Evolutionary conservation across 331 rosid species (phyloP).

Genomic region (Malus hybrid): DNA sequence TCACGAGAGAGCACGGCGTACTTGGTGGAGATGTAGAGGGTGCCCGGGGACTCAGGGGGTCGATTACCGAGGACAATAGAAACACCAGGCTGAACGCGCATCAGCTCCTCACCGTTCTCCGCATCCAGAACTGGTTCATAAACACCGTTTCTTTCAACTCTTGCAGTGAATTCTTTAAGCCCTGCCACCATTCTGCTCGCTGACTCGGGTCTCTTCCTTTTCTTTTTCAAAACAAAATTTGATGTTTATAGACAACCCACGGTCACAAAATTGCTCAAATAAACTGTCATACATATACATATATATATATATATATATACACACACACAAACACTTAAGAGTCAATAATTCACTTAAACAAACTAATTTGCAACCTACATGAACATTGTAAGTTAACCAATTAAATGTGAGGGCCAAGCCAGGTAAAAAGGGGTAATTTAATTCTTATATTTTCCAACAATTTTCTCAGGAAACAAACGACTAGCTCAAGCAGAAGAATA

Average conservation of each 20-base stretch:
- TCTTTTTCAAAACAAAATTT: not conserved
- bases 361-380: not conserved
- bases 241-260: not conserved
- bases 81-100: slow-evolving; percentile 36
- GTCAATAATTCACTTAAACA: not conserved
- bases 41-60: slow-evolving; percentile 56
- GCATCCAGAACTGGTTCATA: slow-evolving; percentile 51
- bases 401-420: not conserved
- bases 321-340: too few relatives aligned
- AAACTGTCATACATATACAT: not conserved
- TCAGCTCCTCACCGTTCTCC: slow-evolving; percentile 56
- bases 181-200: slow-evolving; percentile 45
- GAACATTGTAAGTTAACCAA: not conserved
- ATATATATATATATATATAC: not conserved
- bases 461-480: not conserved
- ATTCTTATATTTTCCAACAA: not conserved
- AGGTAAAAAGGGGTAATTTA: not conserved
- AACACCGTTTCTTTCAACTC: slow-evolving; percentile 33
- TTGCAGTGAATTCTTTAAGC: slow-evolving; percentile 34
- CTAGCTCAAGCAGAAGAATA: too few relatives aligned
- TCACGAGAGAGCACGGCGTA: slow-evolving; percentile 1
- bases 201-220: not conserved
- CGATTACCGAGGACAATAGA: slow-evolving; percentile 51
- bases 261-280: not conserved
- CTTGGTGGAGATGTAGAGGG: slow-evolving; percentile 69